Evolutionary conservation across 1,139 yeast species (phyloP), one percentile per base, ranked within the genome.

Genomic region (Sugiyamaella neomexicana): DNA sequence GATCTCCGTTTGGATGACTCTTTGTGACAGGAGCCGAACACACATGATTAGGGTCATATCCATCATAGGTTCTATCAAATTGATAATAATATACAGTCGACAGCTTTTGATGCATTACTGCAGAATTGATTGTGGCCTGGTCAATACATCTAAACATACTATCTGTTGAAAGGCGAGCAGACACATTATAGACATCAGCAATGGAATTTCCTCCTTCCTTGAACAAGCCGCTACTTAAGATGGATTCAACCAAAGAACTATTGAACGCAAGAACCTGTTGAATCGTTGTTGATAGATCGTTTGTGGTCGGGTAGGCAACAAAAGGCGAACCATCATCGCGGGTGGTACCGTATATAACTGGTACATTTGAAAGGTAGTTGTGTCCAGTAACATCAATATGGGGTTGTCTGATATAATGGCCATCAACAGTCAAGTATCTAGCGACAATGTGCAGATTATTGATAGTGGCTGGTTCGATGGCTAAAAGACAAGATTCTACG

Each of bases 351-450:
- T 20, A 32, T 15, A 50, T 37, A 23, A 50, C 12, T 9, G 48
- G 48, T 9, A 63, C 60, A 46, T 46, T 38, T 5, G 50, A 43
- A 29, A 39, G 38, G 7, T 39, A 38, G 10, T 15, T 17, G 29
- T 37, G 27, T 2, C 44, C 44, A 10, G 50, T 46, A 12, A 46
- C 50, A 17, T 38, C 44, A 17, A 46, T 38, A 38, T 46, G 44
- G 16, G 16, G 8, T n/a, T 38, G 17, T 38, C 25, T 13, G 34
- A 46, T 39, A 15, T 46, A 46, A 20, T 46, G 16, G n/a, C 50
- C 50, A 46, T 46, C 50, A 5, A 38, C 44, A 12, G 44, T 39
- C n/a, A 46, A 7, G 16, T 46, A 46, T 15, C 50, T 38, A 2
- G 50, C 50, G 27, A 46, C 50, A n/a, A 16, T 16, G 9, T 25